Evolutionary conservation across 2,329 filamentous ascomycete genomes (phyloP), one percentile per base, ranked within the genome.

Genomic region (Metarhizium sp.): DNA sequence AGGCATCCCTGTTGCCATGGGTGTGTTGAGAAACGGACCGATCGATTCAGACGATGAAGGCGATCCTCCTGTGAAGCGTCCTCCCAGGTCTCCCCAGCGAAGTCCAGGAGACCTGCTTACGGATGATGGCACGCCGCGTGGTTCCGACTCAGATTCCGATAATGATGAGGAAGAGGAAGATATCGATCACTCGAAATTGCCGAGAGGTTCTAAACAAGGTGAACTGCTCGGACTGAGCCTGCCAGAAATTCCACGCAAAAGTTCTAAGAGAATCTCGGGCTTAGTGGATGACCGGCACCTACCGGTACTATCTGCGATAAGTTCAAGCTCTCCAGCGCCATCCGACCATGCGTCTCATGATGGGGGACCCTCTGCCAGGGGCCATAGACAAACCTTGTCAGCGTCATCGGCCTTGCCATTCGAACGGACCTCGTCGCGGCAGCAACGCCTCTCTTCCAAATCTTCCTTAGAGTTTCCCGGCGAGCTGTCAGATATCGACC

Each of bases 191-290:
- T 59, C 51, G 11, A 55, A 54, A 16, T 40, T 53, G 29, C 54
- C 53, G 14, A 53, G 56, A 42, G 56, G 56, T 3, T 29, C 25
- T 7, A 34, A 42, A 40, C 36, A 51, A 11, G 10, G 25, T n/a
- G 56, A 57, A 20, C 34, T 53, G 1, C 13, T 52, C 8, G 43
- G 48, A 4, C 16, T 71, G 55, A 64, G 71, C n/a, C 62, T 77
- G 4, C 83, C 84, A 0, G 74, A 78, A 7, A 79, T 91, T 36
- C 87, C 88, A 2, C 78, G 87, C 34, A 90, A 86, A 70, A 90
- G 86, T 66, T 91, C 88, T 0, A 84, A 84, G 65, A 78, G 86
- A 57, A 71, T 78, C 57, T 82, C 80, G 2, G 72, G 68, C 45
- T 65, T 62, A 34, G 68, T 67, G n/a, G 63, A 71, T 29, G 65